Percentiles rank a stretch among this genome's conserved stretches.
Evolutionary conservation across 768 basidiomycete species (phyloP).

Genomic region (Wakefieldia striispora): DNA sequence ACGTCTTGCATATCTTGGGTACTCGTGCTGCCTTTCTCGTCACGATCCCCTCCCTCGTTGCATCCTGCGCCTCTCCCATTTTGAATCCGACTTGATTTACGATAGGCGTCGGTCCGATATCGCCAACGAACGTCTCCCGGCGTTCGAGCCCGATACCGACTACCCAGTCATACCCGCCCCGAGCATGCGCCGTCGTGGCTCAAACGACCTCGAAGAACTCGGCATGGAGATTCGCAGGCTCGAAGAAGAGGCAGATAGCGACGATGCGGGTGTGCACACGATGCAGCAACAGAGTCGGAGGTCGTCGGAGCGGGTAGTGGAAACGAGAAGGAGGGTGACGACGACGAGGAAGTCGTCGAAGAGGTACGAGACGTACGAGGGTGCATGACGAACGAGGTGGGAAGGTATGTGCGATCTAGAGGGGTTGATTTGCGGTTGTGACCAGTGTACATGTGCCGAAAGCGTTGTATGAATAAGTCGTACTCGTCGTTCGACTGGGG

Average conservation of each 20-base stretch:
- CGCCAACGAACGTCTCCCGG: conserved; percentile 72
- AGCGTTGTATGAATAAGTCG: no score
- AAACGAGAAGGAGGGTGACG: conserved; percentile 45
- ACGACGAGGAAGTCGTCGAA: conserved; percentile 55
- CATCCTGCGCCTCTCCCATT: no score
- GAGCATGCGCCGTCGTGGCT: conserved; percentile 52
- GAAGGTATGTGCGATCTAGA: conserved; percentile 15
- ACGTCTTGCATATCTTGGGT: not conserved
- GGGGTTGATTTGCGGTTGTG: no score
- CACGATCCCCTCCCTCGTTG: no score
- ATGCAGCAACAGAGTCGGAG: not conserved
- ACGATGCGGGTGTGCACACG: not conserved
- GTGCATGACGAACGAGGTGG: conserved; percentile 34
- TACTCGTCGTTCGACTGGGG: no score
- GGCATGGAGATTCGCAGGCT: conserved; percentile 68
- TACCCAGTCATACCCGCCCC: conserved; percentile 57
- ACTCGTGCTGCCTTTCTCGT: no score
- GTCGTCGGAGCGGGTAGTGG: conserved; percentile 59
- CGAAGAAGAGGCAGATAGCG: conserved; percentile 49
- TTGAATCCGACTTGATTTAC: no score
- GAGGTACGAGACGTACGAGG: conserved; percentile 44
- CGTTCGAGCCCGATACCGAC: conserved; percentile 41
- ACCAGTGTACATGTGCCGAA: no score
- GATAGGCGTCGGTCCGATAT: conserved; percentile 67
- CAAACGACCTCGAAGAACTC: conserved; percentile 41